Evolutionary conservation across 345 rosid genomes (phyloP), one percentile per base, ranked within the genome.

Genomic region (Linum lewisii): DNA sequence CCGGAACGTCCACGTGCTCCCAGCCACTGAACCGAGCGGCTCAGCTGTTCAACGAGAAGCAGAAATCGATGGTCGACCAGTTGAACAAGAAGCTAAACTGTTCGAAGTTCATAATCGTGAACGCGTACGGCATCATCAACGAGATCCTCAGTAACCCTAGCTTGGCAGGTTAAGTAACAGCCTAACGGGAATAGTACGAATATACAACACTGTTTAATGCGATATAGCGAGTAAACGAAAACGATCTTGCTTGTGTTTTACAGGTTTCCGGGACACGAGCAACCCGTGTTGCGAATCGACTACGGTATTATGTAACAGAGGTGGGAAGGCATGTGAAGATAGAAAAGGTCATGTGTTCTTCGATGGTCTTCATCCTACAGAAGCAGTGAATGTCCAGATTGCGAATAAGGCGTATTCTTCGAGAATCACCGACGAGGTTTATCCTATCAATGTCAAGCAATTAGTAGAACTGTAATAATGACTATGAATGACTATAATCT

Each of bases 331-430:
- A 14, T 77, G 85, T 21, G 21, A 11, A 21, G 55, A 76, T 24
- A 60, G 88, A 58, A 77, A 26, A 21, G 37, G 0, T 13, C 61
- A 79, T 25, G 80, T 81, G 20, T 79, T 61, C 68, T 84, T 81
- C 38, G 84, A 84, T 32, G 90, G 83, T 24, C 24, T 79, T 34
- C 90, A 84, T 57, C 86, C 90, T 23, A 79, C 87, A n/a, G 84
- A 79, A 61, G 82, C 84, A 1, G 86, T 78, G 24, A 84, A 78
- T 62, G 22, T 65, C 29, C 38, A 66, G 0, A 65, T 84, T 34
- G 81, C 80, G 19, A 55, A 57, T 26, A 81, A 70, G 75, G 83
- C 83, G 15, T 84, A 75, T 57, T 21, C 52, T 52, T 79, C 90
- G 34, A 6, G 15, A 14, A 63, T 20, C 16, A 5, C 6, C 37